Base-by-base conservation (phyloP, 306 rosid species). In the Ceratonia siliqua region DNA sequence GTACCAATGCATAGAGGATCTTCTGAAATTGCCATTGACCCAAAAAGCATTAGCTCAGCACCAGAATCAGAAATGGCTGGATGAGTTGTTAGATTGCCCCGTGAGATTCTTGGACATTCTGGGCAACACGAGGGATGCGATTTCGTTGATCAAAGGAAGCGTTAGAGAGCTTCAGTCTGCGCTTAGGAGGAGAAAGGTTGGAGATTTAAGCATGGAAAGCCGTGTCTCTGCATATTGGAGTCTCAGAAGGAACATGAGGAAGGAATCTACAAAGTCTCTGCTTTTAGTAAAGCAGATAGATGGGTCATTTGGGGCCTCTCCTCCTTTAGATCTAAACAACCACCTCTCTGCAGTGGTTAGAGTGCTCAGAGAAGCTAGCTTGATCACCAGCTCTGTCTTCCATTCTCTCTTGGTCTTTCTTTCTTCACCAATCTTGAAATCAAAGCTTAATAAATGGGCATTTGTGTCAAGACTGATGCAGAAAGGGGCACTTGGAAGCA, bases 361-460 rank as follows among this genome's bases (percentile, higher is more conserved):
- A 43, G 91, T 86, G 18, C 82, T 89, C 0, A 92, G 83, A 75
- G 97, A 92, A 78, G 83, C 91, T 27, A 82, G 85, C 68, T 64
- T 58, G 63, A 69, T 87, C 38, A 86, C 90, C 1, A 71, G 78
- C 58, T 81, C 85, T 3, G 62, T 86, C 28, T 82, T 92, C 35
- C 79, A 84, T 25, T 83, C 89, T 6, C 72, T 92, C 1, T 63
- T 83, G 76, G 72, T 58, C 11, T 86, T 87, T 68, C 93, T 85
- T 15, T 86, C 80, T 41, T 42, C 86, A 15, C 87, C 87, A 3
- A 18, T 81, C n/a, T 78, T 79, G 78, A 89, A 79, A 39, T 72
- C 87, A 15, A 87, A 72, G 87, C 43, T 79, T 2, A 87, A 84
- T 66, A 89, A 82, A 70, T 89, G 97, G 96, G 50, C 87, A 2